These are phyloP conservation scores for Drechslerella coelobrocha DNA, from an alignment of 2,329 filamentous ascomycete species.

Conservation along the genomic window DNA sequence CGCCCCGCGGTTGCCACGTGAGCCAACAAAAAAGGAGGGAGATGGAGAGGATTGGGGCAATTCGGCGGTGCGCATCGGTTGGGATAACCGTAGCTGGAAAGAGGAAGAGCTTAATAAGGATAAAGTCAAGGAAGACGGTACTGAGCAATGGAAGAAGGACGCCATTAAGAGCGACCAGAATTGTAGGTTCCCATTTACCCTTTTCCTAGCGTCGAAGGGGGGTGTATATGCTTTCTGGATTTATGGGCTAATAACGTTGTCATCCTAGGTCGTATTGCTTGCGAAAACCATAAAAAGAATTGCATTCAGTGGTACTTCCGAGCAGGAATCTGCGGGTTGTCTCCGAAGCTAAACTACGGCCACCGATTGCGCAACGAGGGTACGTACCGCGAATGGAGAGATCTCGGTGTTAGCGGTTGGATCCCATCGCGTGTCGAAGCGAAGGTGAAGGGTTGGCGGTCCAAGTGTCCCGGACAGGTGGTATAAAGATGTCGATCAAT, in stretches of 20 bases:
- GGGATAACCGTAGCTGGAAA: constrained; percentile 46
- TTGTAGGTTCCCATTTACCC: constrained; percentile 13
- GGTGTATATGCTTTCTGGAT: no score
- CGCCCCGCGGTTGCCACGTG: constrained; percentile 19
- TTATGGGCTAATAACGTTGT: constrained; percentile 19
- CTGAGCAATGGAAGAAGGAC: constrained; percentile 36
- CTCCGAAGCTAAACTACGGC: constrained; percentile 42
- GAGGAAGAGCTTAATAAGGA: constrained; percentile 45
- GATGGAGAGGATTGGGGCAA: constrained; percentile 18
- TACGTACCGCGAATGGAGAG: constrained; percentile 37
- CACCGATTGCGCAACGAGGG: constrained; percentile 44
- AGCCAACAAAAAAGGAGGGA: constrained; percentile 14
- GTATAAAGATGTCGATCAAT: neutral
- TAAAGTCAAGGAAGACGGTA: constrained; percentile 21
- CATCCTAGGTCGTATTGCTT: constrained; percentile 37
- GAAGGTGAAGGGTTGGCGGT: constrained; percentile 34
- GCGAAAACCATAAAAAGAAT: constrained; percentile 28
- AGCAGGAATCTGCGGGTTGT: constrained; percentile 42
- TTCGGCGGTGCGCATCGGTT: constrained; percentile 26
- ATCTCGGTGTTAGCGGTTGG: constrained; percentile 49
- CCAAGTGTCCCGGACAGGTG: constrained; percentile 28
- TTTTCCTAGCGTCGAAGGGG: neutral
- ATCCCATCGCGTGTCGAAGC: constrained; percentile 24
- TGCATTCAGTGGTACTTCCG: constrained; percentile 47
- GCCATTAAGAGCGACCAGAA: constrained; percentile 40